Evolutionary conservation across 495 filamentous ascomycete genomes (phyloP).

Genomic region (Podospora comata): DNA sequence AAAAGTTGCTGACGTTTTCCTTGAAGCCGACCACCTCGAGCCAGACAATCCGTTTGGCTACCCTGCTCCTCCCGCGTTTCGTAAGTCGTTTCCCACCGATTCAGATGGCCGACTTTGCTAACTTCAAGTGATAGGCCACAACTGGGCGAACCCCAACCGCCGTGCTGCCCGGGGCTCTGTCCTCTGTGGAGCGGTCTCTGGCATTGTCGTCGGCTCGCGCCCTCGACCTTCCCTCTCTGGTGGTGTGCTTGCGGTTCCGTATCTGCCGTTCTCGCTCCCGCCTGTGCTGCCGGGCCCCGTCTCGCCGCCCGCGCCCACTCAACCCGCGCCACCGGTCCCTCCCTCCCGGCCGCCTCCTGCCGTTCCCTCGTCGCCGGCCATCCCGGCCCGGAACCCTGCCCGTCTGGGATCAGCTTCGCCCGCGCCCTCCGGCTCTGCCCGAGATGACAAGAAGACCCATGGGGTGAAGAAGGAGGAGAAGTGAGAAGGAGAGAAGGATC

Average conservation of each 20-base stretch:
- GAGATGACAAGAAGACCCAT: background rate
- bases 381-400: background rate
- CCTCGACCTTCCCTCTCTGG: background rate
- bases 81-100: conserved; percentile 17
- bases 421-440: background rate
- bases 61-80: conserved; percentile 19
- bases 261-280: background rate
- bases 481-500: background rate
- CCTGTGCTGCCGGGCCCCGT: background rate
- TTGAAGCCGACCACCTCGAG: conserved; percentile 13
- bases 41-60: conserved; percentile 26
- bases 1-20: background rate
- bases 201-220: background rate
- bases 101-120: background rate
- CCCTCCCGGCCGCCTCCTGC: background rate
- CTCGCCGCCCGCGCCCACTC: background rate
- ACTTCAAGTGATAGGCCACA: background rate
- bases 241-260: background rate
- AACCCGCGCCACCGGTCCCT: background rate
- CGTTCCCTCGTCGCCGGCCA: too few species aligned
- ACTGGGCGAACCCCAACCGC: conserved; percentile 14
- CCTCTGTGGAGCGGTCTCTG: background rate
- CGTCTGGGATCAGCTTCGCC: background rate
- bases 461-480: background rate
- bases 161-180: background rate